A percentile compares a stretch with the other conserved stretches of the same genome.
Conservation (phyloP, 768 basidiomycete species). For the Pisolithus orientalis region DNA sequence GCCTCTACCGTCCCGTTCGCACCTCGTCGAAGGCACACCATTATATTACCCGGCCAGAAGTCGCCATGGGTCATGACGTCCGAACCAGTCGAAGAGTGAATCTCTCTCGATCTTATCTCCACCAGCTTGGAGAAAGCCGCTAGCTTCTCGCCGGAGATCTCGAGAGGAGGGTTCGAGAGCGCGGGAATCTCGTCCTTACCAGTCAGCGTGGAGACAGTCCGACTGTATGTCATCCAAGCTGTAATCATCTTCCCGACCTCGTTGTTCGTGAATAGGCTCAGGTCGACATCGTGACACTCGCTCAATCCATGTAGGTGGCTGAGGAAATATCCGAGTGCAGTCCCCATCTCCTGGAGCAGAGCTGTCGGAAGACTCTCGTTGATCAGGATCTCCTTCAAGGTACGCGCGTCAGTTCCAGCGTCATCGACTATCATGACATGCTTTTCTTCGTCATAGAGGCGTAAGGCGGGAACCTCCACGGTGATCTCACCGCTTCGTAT, state of each 20-base stretch:
- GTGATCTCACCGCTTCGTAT: constrained; percentile 25
- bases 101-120: constrained; percentile 22
- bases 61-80: constrained; percentile 44
- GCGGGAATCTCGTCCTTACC: constrained; percentile 27
- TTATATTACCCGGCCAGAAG: constrained; percentile 68
- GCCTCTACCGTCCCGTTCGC: constrained; percentile 16
- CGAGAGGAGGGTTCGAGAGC: constrained; percentile 37
- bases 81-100: constrained; percentile 20
- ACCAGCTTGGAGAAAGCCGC: constrained; percentile 28
- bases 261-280: constrained; percentile 36
- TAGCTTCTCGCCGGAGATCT: constrained; percentile 32
- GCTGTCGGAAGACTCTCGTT: constrained; percentile 24
- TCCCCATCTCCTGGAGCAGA: constrained; percentile 41
- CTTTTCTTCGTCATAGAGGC: constrained; percentile 42
- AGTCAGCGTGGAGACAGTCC: constrained; percentile 34
- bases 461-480: constrained; percentile 44
- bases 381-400: constrained; percentile 37
- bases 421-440: constrained; percentile 62
- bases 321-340: constrained; percentile 51
- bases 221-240: constrained; percentile 38
- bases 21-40: constrained; percentile 34
- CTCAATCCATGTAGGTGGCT: constrained; percentile 46
- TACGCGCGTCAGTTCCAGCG: constrained; percentile 33
- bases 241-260: constrained; percentile 35
- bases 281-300: constrained; percentile 19